A percentile compares a stretch with the other conserved stretches of the same genome.
These are phyloP conservation scores for Guillardia theta DNA, from an alignment of 78 protist species.

Conservation along the genomic window DNA sequence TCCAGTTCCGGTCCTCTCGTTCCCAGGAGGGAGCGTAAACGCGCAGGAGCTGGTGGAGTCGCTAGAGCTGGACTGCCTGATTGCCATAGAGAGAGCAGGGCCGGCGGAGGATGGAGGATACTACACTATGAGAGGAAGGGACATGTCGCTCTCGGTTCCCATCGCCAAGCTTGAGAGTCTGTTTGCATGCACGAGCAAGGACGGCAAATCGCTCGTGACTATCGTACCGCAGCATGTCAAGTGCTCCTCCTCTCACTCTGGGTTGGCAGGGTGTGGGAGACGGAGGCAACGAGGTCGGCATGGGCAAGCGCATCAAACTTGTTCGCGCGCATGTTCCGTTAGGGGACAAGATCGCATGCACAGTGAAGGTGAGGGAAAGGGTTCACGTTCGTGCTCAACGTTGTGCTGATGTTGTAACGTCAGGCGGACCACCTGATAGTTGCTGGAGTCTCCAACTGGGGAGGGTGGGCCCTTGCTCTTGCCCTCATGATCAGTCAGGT, in stretches of 20 bases:
- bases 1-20: background rate
- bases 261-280: background rate
- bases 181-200: too few relatives aligned
- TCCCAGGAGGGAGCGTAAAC: background rate
- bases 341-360: background rate
- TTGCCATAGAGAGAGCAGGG: background rate
- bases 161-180: background rate
- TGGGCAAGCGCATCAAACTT: background rate
- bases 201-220: too few relatives aligned
- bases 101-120: background rate
- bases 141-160: background rate
- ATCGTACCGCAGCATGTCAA: too few relatives aligned
- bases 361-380: background rate
- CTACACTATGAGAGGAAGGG: background rate
- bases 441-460: background rate
- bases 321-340: background rate
- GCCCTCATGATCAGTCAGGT: too few relatives aligned
- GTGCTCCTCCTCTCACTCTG: too few relatives aligned
- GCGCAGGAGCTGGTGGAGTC: background rate
- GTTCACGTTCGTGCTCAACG: background rate
- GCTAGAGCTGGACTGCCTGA: background rate
- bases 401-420: background rate
- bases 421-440: background rate
- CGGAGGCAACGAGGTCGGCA: background rate
- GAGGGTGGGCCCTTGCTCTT: background rate